Base-by-base conservation (phyloP, 495 filamentous ascomycete species). In the Amniculicola lignicola region DNA sequence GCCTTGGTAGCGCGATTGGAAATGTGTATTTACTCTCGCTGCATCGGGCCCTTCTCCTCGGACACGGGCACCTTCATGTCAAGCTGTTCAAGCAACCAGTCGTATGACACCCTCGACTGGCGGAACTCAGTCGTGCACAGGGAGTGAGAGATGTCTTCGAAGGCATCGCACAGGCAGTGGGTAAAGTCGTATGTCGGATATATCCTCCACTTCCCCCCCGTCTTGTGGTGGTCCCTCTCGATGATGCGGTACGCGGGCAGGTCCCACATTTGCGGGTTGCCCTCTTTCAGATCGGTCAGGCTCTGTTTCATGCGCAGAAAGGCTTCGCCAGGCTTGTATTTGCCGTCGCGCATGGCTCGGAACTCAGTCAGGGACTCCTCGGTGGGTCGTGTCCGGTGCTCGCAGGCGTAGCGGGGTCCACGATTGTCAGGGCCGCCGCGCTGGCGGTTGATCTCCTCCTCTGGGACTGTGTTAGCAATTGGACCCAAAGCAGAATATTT, bases 121-220 rank as follows among this genome's bases (percentile, higher is more conserved):
- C 85, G 76, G 66, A 95, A 95, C 67, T 95, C 90, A 3, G 84
- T 88, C 0, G 90, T 95, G 72, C 90, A 96, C 37, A 95, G 76
- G 12, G 85, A 90, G 74, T 95, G 90, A 1, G 90, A 87, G 66
- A 96, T 92, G 23, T 77, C 79, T 72, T 96, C 91, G 47, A 93
- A 88, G 62, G 83, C 85, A 77, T 93, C 90, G 60, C 85, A 90
- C n/a, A 95, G 75, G 56, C 86, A 87, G 71, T 95, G 88, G 6
- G 90, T 87, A 61, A 95, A 92, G 66, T 95, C 91, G 66, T 96
- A 95, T 0, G 90, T 90, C 0, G 90, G 91, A 61, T 92, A 95
- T 39, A 95, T 88, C 62, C 78, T 81, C 87, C 88, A 95, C 66
- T 84, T 79, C 51, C 77, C 70, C 4, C 82, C 84, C 0, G 90